Conservation (phyloP, 306 rosid species). For the Casuarina glauca region DNA sequence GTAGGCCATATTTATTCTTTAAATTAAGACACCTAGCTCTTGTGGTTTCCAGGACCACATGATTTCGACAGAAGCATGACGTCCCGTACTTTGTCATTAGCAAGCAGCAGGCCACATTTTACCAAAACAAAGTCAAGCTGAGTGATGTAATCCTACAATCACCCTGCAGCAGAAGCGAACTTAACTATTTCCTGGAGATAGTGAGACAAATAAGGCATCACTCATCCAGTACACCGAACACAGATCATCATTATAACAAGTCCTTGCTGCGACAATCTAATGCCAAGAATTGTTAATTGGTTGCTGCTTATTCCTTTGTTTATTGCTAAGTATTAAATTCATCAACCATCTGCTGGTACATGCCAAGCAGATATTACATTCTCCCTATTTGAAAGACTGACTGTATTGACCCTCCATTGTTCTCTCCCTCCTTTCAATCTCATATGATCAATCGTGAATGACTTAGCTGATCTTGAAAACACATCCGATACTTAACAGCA, state of each 20-base stretch:
- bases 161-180: background rate
- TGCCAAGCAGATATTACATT: background rate
- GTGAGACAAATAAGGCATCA: too few species aligned
- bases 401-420: background rate
- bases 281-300: background rate
- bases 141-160: background rate
- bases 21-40: background rate
- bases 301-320: background rate
- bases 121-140: background rate
- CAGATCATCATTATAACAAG: too few species aligned
- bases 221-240: too few species aligned
- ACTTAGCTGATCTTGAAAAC: background rate
- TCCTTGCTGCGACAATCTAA: background rate
- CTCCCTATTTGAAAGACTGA: background rate
- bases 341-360: background rate
- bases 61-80: background rate
- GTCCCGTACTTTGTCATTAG: background rate
- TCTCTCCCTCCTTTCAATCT: background rate
- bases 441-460: background rate
- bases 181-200: too few species aligned
- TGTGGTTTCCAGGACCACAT: background rate
- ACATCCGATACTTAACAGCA: background rate
- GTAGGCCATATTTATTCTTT: background rate
- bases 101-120: background rate
- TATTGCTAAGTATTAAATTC: background rate